Base-by-base conservation (phyloP, 1,139 yeast genomes). In the Taphrina confusa region DNA sequence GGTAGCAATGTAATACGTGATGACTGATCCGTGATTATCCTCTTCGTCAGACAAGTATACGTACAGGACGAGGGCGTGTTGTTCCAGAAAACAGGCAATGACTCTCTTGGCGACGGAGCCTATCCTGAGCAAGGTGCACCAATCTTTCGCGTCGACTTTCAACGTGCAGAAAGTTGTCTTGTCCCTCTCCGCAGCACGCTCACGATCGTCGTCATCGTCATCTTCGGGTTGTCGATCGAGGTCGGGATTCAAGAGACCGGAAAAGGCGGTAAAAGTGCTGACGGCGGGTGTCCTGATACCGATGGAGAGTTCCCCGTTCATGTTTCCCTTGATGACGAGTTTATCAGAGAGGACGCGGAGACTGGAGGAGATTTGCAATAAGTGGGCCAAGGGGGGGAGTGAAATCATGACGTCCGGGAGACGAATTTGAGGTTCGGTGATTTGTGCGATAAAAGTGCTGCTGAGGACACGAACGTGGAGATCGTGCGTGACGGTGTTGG, bases 11-110 rank as follows among this genome's bases (percentile, higher is more conserved):
- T 65, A 66, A 30, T 65, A 65, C 6, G 68, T 64, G 23, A 65
- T 44, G 39, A 65, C 61, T 23, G 70, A 61, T 8, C 65, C 64
- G 25, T 66, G 63, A 20, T 37, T 57, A 34, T 60, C 50, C 23
- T 50, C 47, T 4, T 42, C 51, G 6, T 31, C 58, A n/a, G 67
- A 65, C 4, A 74, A 57, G 46, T 68, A 71, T 55, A 72, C 74
- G 54, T 73, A 72, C 16, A 73, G 66, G 9, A 70, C 69, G 18
- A 73, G 64, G 3, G 71, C 69, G 14, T 66, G 65, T 9, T 65
- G 66, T 57, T 73, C 68, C 34, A 68, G 64, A 12, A 75, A 65
- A 39, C 76, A 75, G 9, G 74, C 57, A 2, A 74, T 67, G 28
- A 74, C 66, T 22, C 70, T 67, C 45, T 67, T 67, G 28, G 70